These are phyloP conservation scores for Barnettozyma populi DNA, from an alignment of 805 yeast genomes.

Conservation along the genomic window DNA sequence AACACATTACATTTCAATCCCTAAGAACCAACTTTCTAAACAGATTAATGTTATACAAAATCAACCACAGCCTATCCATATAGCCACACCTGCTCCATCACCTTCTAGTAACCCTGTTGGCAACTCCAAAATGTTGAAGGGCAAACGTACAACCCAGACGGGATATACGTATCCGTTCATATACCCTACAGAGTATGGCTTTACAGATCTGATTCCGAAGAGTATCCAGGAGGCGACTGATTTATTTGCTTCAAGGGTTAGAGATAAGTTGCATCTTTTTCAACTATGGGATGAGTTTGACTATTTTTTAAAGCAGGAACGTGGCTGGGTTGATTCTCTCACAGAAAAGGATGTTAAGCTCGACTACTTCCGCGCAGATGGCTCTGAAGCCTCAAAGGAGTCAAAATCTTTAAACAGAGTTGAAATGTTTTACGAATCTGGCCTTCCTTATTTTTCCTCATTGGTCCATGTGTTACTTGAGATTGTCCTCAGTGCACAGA, in stretches of 20 bases:
- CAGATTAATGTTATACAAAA: conserved; percentile 34
- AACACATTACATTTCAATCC: conserved; percentile 54
- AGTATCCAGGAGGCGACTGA: conserved; percentile 78
- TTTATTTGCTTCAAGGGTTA: conserved; percentile 54
- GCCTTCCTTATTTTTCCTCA: conserved; percentile 54
- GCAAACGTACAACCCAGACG: conserved; percentile 54
- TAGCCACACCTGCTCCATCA: conserved; percentile 87
- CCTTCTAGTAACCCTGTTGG: conserved; percentile 55
- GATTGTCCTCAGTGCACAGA: conserved; percentile 38
- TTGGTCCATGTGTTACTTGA: conserved; percentile 60
- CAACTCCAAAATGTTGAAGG: conserved; percentile 26
- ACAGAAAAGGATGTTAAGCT: conserved; percentile 23
- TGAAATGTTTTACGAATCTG: conserved; percentile 50
- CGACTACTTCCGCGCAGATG: conserved; percentile 24
- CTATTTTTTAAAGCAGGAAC: conserved; percentile 64
- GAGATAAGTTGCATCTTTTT: conserved; percentile 59
- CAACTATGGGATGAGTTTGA: conserved; percentile 73
- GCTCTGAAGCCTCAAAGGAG: conserved; percentile 25
- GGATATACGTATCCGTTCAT: conserved; percentile 64
- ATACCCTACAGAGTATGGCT: conserved; percentile 43
- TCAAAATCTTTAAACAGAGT: conserved; percentile 46
- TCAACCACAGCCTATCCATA: conserved; percentile 54
- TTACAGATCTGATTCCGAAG: conserved; percentile 43
- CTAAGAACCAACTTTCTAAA: conserved; percentile 43
- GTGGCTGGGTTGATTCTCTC: conserved; percentile 44